Percentiles rank a stretch among this genome's conserved stretches.
Conservation (phyloP, 768 basidiomycete species). For the Hygrocybe punicea region DNA sequence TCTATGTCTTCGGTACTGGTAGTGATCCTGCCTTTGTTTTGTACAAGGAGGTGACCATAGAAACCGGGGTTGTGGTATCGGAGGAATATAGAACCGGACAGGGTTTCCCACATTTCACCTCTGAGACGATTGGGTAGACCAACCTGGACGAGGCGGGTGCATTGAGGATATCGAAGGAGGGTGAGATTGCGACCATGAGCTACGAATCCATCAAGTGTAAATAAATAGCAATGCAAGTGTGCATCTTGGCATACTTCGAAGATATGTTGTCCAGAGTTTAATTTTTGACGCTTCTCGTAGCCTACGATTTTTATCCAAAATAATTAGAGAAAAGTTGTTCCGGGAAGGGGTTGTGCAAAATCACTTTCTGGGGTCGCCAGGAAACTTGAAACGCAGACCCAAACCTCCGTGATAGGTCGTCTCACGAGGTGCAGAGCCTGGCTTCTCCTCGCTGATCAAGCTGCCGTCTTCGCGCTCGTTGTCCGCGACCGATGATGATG, state of each 20-base stretch:
- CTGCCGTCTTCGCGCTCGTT: slow-evolving; percentile 69
- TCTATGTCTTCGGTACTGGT: slow-evolving; percentile 98
- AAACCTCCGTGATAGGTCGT: slow-evolving; percentile 72
- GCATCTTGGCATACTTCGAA: slow-evolving; percentile 52
- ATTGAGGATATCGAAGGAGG: slow-evolving; percentile 91
- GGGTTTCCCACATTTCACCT: slow-evolving; percentile 97
- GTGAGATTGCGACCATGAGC: slow-evolving; percentile 95
- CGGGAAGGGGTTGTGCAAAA: slow-evolving; percentile 17
- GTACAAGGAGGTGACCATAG: slow-evolving; percentile 70
- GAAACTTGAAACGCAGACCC: slow-evolving; percentile 82
- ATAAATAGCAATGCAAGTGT: slow-evolving; percentile 5
- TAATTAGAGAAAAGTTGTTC: not conserved
- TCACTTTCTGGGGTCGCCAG: slow-evolving; percentile 89
- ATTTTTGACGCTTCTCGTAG: slow-evolving; percentile 90
- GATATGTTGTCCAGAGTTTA: slow-evolving; percentile 90
- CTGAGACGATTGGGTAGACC: slow-evolving; percentile 91
- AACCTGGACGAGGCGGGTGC: slow-evolving; percentile 95
- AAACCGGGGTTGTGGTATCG: slow-evolving; percentile 83
- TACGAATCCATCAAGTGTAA: slow-evolving; percentile 28
- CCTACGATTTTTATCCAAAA: slow-evolving; percentile 41
- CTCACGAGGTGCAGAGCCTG: slow-evolving; percentile 43
- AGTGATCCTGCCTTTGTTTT: slow-evolving; percentile 73
- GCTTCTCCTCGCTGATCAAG: slow-evolving; percentile 53
- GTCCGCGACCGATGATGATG: slow-evolving; percentile 54
- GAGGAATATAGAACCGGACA: slow-evolving; percentile 90